Conservation (phyloP, 1,139 yeast genomes). For the Blastobotrys persicus region DNA sequence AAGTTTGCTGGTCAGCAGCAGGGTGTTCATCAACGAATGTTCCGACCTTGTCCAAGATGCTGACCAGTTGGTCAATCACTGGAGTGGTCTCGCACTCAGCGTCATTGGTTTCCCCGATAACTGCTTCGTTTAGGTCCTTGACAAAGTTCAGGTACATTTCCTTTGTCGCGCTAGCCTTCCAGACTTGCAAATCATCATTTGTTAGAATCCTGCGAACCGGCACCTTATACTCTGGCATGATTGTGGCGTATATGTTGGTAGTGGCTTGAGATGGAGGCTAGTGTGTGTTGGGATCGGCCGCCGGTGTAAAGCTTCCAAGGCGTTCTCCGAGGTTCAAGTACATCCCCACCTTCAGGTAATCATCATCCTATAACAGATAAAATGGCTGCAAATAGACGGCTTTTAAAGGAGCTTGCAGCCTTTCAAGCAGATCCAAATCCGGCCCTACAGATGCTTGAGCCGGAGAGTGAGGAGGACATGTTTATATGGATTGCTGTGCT, state of each 20-base stretch:
- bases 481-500: conserved; percentile 60
- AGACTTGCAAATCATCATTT: conserved; percentile 58
- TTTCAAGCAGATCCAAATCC: conserved; percentile 41
- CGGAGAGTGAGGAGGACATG: conserved; percentile 49
- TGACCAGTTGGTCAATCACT: conserved; percentile 39
- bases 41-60: conserved; percentile 48
- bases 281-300: background rate
- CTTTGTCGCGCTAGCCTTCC: conserved; percentile 57
- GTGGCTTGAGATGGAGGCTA: background rate
- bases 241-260: background rate
- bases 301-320: background rate
- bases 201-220: conserved; percentile 53
- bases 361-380: background rate
- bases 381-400: conserved; percentile 34
- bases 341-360: background rate
- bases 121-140: conserved; percentile 58
- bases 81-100: conserved; percentile 25
- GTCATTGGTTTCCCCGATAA: conserved; percentile 54
- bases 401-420: conserved; percentile 47
- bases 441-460: conserved; percentile 41
- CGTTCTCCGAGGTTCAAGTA: background rate
- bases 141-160: conserved; percentile 54
- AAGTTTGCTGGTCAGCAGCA: conserved; percentile 62
- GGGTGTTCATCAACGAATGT: conserved; percentile 56
- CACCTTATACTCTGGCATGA: conserved; percentile 9